Conservation (phyloP, 768 basidiomycete species). For the Suillus fuscotomentosus region DNA sequence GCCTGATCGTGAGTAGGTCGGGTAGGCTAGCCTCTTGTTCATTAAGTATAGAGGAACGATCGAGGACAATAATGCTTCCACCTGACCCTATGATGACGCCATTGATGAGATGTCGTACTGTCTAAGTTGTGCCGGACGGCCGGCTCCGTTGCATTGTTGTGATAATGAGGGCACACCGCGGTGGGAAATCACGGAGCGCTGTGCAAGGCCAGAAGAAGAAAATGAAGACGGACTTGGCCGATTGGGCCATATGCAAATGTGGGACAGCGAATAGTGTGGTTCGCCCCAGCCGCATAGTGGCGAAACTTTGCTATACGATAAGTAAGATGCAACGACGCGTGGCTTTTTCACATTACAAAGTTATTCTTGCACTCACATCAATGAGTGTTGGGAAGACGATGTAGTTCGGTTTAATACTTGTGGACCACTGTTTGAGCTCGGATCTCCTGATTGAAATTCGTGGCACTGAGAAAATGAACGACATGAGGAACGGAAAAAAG, state of each 20-base stretch:
- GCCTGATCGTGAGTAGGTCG: neutral
- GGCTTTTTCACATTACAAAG: neutral
- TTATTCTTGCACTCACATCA: neutral
- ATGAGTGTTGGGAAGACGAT: neutral
- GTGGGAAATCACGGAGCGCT: constrained; percentile 1
- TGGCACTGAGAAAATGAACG: neutral
- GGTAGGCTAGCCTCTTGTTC: neutral
- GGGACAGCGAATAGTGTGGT: neutral
- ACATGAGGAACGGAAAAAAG: neutral
- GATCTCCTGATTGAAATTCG: neutral
- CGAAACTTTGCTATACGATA: neutral
- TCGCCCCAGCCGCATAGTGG: neutral
- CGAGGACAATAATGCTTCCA: neutral
- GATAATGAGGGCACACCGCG: neutral
- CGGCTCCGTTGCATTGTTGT: neutral
- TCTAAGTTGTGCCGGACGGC: neutral
- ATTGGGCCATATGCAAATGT: neutral
- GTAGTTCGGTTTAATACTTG: neutral
- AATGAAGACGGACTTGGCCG: neutral
- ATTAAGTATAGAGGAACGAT: neutral
- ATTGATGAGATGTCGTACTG: neutral
- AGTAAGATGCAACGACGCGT: neutral
- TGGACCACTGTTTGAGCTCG: neutral
- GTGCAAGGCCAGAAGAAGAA: neutral
- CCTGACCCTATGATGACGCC: neutral